Percentiles rank a stretch among this genome's conserved stretches.
These are phyloP conservation scores for Cicer chorassanicum DNA, from an alignment of 306 rosid species.

Conservation along the genomic window DNA sequence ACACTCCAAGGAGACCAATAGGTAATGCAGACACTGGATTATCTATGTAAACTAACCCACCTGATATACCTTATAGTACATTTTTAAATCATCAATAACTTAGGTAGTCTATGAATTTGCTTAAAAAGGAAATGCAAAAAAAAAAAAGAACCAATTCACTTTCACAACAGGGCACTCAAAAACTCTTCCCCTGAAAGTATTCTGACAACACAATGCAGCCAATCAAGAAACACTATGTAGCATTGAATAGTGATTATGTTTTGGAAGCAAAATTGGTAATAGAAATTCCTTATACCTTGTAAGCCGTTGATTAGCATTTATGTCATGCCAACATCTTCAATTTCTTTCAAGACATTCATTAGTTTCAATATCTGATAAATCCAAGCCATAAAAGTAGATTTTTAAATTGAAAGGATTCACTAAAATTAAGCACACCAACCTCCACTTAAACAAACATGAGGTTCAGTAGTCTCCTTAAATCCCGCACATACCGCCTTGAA, in stretches of 20 bases:
- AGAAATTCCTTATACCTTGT: conserved; percentile 67
- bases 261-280: not conserved
- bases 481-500: conserved; percentile 87
- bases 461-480: conserved; percentile 82
- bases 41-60: too few species aligned
- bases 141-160: conserved; percentile 8
- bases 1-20: too few species aligned
- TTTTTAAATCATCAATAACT: too few species aligned
- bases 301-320: conserved; percentile 68
- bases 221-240: conserved; percentile 1
- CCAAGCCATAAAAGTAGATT: conserved; percentile 15
- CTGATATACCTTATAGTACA: too few species aligned
- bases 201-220: conserved; percentile 57
- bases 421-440: conserved; percentile 57
- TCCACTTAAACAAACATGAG: conserved; percentile 75
- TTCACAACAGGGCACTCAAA: conserved; percentile 84
- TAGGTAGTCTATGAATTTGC: too few species aligned
- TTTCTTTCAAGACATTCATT: conserved; percentile 78
- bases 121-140: conserved; percentile 3
- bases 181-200: conserved; percentile 94
- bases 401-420: conserved; percentile 12
- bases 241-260: conserved; percentile 1
- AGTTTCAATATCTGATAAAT: conserved; percentile 74
- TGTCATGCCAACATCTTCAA: conserved; percentile 89
- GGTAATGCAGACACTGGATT: too few species aligned